Percentiles rank a stretch among this genome's conserved stretches.
Conservation (phyloP, 192 early-diverging fungal species). For the Entrophospora sp. region DNA sequence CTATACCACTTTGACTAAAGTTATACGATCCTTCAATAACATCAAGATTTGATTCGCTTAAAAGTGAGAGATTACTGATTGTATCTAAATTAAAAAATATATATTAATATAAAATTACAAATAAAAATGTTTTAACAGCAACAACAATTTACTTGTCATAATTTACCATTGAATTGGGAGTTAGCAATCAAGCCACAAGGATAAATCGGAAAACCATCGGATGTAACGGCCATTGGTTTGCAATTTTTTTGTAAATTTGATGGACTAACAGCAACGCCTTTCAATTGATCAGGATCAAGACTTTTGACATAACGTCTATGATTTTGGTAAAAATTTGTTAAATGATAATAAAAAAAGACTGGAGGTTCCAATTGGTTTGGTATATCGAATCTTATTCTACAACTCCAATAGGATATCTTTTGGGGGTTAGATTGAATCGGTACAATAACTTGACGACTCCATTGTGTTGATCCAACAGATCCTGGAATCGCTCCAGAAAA, state of each 20-base stretch:
- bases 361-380: slow-evolving; percentile 61
- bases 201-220: slow-evolving; percentile 53
- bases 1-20: slow-evolving; percentile 65
- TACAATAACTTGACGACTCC: not conserved
- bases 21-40: slow-evolving; percentile 33
- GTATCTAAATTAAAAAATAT: slow-evolving; percentile 40
- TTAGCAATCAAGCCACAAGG: slow-evolving; percentile 99
- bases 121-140: too few relatives aligned
- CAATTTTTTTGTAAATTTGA: slow-evolving; percentile 42
- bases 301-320: slow-evolving; percentile 93
- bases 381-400: slow-evolving; percentile 65
- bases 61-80: slow-evolving; percentile 46
- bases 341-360: slow-evolving; percentile 89
- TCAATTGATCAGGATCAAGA: slow-evolving; percentile 74
- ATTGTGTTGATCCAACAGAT: not conserved
- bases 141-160: too few relatives aligned
- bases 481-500: slow-evolving; percentile 26
- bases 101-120: not conserved
- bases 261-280: slow-evolving; percentile 49
- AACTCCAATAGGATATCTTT: slow-evolving; percentile 26
- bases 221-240: slow-evolving; percentile 43
- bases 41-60: slow-evolving; percentile 37
- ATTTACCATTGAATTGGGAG: slow-evolving; percentile 87
- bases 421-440: slow-evolving; percentile 9
- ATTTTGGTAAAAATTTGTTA: slow-evolving; percentile 99